Evolutionary conservation across 1,139 yeast genomes (phyloP).

Genomic region (Kodamaea derodonti): DNA sequence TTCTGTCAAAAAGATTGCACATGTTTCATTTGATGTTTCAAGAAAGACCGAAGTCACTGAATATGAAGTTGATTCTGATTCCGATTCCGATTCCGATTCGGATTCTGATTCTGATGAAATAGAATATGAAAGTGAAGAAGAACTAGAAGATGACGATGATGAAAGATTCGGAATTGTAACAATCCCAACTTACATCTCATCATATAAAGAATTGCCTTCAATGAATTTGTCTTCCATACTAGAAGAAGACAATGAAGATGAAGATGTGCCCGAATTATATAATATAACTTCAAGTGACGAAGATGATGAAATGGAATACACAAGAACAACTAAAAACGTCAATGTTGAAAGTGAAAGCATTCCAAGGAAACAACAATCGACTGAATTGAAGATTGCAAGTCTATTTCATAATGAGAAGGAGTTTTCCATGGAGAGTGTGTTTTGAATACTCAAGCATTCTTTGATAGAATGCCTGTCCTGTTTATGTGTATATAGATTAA

Average conservation of each 20-base stretch:
- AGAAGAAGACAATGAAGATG: conserved; percentile 24
- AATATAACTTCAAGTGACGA: background rate
- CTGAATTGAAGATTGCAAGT: background rate
- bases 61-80: conserved; percentile 18
- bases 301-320: background rate
- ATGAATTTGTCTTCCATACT: conserved; percentile 19
- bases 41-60: conserved; percentile 18
- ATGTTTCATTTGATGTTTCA: conserved; percentile 12
- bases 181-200: conserved; percentile 1
- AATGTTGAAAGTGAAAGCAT: background rate
- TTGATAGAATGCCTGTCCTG: too few relatives aligned
- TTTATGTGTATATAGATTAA: too few relatives aligned
- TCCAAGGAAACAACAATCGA: background rate
- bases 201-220: conserved; percentile 21
- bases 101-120: conserved; percentile 7
- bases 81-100: conserved; percentile 11
- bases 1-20: conserved; percentile 7
- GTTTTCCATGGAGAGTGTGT: background rate
- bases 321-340: background rate
- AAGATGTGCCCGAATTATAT: conserved; percentile 26
- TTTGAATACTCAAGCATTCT: too few relatives aligned
- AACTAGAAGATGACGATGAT: conserved; percentile 11
- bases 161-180: conserved; percentile 1
- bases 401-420: background rate
- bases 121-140: conserved; percentile 6